A percentile compares a stretch with the other conserved stretches of the same genome.
phyloP scores from a whole-genome alignment of 257 asterid genomes.

The Solanum clarkiae region DNA sequence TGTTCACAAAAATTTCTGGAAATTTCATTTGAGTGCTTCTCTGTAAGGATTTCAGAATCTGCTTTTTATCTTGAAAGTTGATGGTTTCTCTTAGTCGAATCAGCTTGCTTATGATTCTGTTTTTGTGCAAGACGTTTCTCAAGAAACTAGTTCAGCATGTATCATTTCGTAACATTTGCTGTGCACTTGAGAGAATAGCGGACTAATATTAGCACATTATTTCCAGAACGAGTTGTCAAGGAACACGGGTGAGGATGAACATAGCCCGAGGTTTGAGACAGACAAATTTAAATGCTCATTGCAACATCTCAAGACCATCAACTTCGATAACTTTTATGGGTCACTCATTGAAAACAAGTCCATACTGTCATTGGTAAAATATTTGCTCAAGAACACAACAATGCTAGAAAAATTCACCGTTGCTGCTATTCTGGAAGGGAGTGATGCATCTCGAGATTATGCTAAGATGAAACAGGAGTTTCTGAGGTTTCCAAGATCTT shows the following conservation, averaged over 20 bases:
- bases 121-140: neutral
- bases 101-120: neutral
- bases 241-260: neutral
- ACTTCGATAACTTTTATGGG: neutral
- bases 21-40: neutral
- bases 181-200: neutral
- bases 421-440: neutral
- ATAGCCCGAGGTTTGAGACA: neutral
- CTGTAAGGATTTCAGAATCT: neutral
- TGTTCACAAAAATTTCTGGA: neutral
- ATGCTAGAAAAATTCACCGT: neutral
- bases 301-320: neutral
- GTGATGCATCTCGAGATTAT: neutral
- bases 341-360: neutral
- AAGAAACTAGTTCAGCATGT: neutral
- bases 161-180: neutral
- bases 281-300: neutral
- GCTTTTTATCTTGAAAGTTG: neutral
- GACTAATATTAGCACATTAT: neutral
- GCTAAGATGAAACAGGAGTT: neutral
- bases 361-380: neutral
- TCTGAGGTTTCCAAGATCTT: neutral
- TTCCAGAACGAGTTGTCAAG: neutral
- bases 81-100: neutral
- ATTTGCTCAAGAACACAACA: neutral